Evolutionary conservation across 805 yeast genomes (phyloP), one percentile per base, ranked within the genome.

Genomic region (Spathaspora passalidarum): DNA sequence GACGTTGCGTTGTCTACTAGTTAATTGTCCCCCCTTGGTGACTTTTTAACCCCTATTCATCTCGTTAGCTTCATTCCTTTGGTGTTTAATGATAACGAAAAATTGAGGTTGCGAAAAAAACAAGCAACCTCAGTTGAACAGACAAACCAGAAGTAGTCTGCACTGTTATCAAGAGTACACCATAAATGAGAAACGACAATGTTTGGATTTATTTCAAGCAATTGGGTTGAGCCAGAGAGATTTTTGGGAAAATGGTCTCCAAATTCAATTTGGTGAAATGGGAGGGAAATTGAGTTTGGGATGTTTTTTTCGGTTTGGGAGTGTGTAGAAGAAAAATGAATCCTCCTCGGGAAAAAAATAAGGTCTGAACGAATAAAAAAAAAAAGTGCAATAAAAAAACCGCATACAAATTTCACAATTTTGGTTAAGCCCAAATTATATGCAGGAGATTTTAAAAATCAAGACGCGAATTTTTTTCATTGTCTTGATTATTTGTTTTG

Each of bases 101-200:
- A 29, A 29, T 29, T 29, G 34, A 29, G 34, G 34, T 29, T 29
- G 34, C 34, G n/a, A 29, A 29, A 29, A 29, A 29, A 29, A 29
- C 34, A 29, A 29, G 17, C 34, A n/a, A n/a, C 8, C 14, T 14
- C 34, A 29, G 14, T 8, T 6, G 14, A 29, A 29, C 25, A 22
- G 25, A 22, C 9, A 22, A 6, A 6, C 9, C 9, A 7, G 34
- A 29, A 29, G 4, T 29, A 29, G 34, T n/a, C 8, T 11, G 4
- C 17, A 29, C 13, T 13, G 34, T 3, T 29, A 29, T 13, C 14
- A 8, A 29, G n/a, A 29, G 14, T n/a, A 7, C 4, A n/a, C 14
- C 6, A 3, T 8, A n/a, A 4, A 10, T 6, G 34, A 29, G 13
- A 13, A 8, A 11, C 34, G 13, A 29, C 34, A 29, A 29, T 10